Evolutionary conservation across 306 rosid species (phyloP).

Genomic region (barrel medic (Medicago truncatula)): DNA sequence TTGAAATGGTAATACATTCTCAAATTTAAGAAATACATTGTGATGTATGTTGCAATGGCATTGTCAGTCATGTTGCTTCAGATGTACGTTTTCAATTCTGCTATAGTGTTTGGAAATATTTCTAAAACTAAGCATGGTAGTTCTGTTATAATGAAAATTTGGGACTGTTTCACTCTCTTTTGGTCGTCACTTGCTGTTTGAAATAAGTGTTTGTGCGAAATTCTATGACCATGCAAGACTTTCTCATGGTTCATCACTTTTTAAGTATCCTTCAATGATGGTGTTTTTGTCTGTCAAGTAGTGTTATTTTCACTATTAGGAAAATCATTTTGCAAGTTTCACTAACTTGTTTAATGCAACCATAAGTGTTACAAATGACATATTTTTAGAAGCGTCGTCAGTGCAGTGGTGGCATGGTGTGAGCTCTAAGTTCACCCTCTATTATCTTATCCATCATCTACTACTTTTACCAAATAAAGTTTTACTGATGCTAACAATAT

Average conservation of each 20-base stretch:
- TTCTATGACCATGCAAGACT: too few relatives aligned
- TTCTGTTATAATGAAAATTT: not conserved
- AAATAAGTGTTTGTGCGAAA: too few relatives aligned
- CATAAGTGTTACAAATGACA: not conserved
- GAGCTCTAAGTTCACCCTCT: not conserved
- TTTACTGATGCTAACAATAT: not conserved
- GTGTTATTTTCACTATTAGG: conserved; percentile 16
- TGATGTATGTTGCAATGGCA: not conserved
- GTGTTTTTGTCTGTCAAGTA: not conserved
- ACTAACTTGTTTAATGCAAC: not conserved
- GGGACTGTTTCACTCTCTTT: not conserved
- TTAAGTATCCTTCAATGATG: not conserved
- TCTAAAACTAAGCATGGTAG: not conserved
- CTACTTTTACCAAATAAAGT: not conserved
- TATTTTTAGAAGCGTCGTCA: not conserved
- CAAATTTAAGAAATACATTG: not conserved
- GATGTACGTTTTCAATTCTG: not conserved
- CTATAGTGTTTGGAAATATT: not conserved
- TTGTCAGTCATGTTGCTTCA: conserved; percentile 5
- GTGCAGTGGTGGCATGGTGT: not conserved
- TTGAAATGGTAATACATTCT: not conserved
- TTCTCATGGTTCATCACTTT: not conserved
- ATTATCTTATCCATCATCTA: not conserved
- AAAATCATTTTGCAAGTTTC: conserved; percentile 19
- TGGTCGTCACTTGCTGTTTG: not conserved